Evolutionary conservation across 768 basidiomycete genomes (phyloP).

Genomic region (Leccinellum albellum): DNA sequence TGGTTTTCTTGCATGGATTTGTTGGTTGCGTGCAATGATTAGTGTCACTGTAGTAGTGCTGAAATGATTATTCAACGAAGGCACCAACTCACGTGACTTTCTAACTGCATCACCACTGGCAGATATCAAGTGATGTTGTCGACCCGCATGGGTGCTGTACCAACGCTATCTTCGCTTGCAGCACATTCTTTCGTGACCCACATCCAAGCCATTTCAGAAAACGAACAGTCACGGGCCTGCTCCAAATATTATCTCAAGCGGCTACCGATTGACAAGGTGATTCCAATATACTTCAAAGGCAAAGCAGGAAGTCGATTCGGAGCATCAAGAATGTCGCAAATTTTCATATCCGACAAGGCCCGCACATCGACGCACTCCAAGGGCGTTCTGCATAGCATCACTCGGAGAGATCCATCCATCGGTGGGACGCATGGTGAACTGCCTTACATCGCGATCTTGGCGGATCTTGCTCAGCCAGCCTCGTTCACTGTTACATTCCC

Average conservation of each 20-base stretch:
- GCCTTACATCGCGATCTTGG: conserved; percentile 11
- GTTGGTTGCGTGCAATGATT: too few relatives aligned
- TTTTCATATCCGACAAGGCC: conserved; percentile 18
- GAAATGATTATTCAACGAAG: too few relatives aligned
- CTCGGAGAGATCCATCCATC: neutral
- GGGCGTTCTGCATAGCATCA: neutral
- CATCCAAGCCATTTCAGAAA: conserved; percentile 37
- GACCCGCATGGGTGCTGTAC: conserved; percentile 37
- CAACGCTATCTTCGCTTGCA: too few relatives aligned
- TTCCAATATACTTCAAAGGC: conserved; percentile 6
- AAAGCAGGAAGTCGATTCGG: neutral
- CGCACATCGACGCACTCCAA: neutral
- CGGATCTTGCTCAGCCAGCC: neutral
- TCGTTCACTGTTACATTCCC: conserved; percentile 4
- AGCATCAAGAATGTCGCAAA: conserved; percentile 7
- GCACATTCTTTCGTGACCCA: conserved; percentile 48
- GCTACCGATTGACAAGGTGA: neutral
- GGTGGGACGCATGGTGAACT: too few relatives aligned
- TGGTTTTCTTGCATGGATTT: too few relatives aligned
- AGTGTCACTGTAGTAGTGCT: too few relatives aligned
- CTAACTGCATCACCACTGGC: too few relatives aligned
- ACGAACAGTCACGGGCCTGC: conserved; percentile 37
- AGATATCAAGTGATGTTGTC: conserved; percentile 43
- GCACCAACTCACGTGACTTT: too few relatives aligned
- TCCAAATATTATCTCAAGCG: conserved; percentile 38